Base-by-base conservation (phyloP, 805 yeast species). In the Candida corydali region DNA sequence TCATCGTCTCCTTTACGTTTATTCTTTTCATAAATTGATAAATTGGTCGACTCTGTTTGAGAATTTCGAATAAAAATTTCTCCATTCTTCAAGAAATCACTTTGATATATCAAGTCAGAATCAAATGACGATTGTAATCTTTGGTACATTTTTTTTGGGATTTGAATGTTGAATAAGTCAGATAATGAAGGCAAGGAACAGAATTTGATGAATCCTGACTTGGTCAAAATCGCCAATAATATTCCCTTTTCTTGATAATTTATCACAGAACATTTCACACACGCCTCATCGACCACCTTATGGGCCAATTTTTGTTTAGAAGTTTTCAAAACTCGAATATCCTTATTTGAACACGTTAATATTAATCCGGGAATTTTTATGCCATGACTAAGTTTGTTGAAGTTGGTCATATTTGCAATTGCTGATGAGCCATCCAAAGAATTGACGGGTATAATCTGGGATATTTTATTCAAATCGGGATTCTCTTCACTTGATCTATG, bases 241-340 rank as follows among this genome's bases (percentile, higher is more conserved):
- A 82, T 65, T 2, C 78, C 80, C 29, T 58, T 54, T 8, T 55
- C 53, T 8, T 55, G 55, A 3, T 71, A 42, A 11, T 63, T 59
- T 0, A 86, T 67, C 1, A 85, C 52, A 4, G 88, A 87, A 26
- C 57, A 49, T 14, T 56, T 43, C 25, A 63, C 61, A 52, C 75
- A 72, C 2, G 44, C 39, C 36, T 73, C 75, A 12, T 73, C 79
- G 37, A 80, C 75, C 3, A 75, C 67, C 52, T 75, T 81, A 50
- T 82, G 86, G 0, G 86, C 67, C 14, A 79, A 57, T 51, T 81
- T 86, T 10, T 76, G 63, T 46, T 72, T 75, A 3, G 86, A 82
- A 6, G 78, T 70, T 16, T 75, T 71, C 16, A 82, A 46, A 0
- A 85, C 71, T 32, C 93, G 66, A 2, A 86, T 65, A 46, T 85